These are phyloP conservation scores for Colletotrichum sp. DNA, from an alignment of 2,329 filamentous ascomycete species.

Conservation along the genomic window DNA sequence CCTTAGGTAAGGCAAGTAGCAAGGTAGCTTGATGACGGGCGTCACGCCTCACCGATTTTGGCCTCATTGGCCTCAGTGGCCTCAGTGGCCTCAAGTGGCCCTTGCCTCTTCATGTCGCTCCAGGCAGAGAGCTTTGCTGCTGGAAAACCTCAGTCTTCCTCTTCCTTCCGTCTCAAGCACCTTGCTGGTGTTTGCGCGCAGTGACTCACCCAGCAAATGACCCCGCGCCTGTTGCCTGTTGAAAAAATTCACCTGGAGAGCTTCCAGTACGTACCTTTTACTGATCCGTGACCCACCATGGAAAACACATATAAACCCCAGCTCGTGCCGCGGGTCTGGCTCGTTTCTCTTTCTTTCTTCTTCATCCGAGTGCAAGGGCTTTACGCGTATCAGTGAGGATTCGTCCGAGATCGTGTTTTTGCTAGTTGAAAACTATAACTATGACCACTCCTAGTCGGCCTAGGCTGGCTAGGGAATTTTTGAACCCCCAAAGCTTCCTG, in stretches of 20 bases:
- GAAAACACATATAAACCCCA: neutral
- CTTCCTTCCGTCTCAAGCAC: neutral
- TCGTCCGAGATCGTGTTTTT: slow-evolving; percentile 87
- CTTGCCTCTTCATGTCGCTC: neutral
- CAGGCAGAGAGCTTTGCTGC: neutral
- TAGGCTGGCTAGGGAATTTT: slow-evolving; percentile 81
- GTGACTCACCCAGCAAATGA: slow-evolving; percentile 13
- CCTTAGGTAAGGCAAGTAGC: neutral
- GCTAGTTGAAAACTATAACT: slow-evolving; percentile 86
- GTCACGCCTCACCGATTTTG: neutral
- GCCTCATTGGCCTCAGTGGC: neutral
- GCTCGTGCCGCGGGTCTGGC: neutral
- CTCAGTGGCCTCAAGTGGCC: neutral
- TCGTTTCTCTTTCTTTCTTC: slow-evolving; percentile 41
- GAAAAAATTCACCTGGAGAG: neutral
- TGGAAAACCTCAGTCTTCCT: neutral
- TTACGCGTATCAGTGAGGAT: slow-evolving; percentile 87
- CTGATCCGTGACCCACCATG: slow-evolving; percentile 6
- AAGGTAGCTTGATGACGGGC: neutral
- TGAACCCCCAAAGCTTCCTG: slow-evolving; percentile 52
- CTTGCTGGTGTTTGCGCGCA: neutral
- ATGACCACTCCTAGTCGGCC: slow-evolving; percentile 78
- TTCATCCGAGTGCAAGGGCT: slow-evolving; percentile 74
- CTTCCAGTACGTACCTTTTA: slow-evolving; percentile 1
- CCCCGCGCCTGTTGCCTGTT: slow-evolving; percentile 1